Base-by-base conservation (phyloP, 345 rosid genomes). In the Pugionium dolabratum region DNA sequence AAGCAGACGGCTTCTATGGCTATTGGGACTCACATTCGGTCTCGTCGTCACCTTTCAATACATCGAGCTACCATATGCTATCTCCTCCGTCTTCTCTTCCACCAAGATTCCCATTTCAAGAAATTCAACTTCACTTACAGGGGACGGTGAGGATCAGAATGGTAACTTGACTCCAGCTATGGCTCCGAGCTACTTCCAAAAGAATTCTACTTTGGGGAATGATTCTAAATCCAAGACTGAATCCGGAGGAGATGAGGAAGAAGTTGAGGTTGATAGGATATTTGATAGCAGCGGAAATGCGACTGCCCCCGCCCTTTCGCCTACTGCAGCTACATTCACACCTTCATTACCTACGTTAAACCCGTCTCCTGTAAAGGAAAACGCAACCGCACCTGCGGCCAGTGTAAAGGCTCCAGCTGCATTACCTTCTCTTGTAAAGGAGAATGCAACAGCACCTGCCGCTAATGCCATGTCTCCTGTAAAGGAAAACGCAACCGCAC, bases 11-110 rank as follows among this genome's bases (percentile, higher is more conserved):
- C 66, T 82, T 77, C 75, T 88, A 27, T 84, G 87, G 86, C 51
- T 88, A 47, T 9, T 74, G 54, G 96, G 83, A 58, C 43, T 76
- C 8, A 69, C 73, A 59, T 76, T 93, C 47, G 81, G 72, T 6
- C 47, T 81, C 44, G 35, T 85, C 31, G 59, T 93, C 45, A 54
- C 80, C 4, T 76, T 88, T 76, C 96, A 90, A 56, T 83, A 57
- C 76, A n/a, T 90, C 6, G 91, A 88, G 59, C 79, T 90, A 9
- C 95, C 94, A 0, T 67, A 79, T 53, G 75, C 76, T 29, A 52
- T 83, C 35, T 75, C 83, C 2, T 77, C 83, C 27, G 26, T 84
- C 46, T 72, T 89, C 72, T 80, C 89, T 68, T 36, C 81, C 53
- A 47, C 63, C 53, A 79, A 78, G 78, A 79, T 76, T 66, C 73